Evolutionary conservation across 176 grass and related monocot genomes (phyloP).

Genomic region (Cenchrus americanus): DNA sequence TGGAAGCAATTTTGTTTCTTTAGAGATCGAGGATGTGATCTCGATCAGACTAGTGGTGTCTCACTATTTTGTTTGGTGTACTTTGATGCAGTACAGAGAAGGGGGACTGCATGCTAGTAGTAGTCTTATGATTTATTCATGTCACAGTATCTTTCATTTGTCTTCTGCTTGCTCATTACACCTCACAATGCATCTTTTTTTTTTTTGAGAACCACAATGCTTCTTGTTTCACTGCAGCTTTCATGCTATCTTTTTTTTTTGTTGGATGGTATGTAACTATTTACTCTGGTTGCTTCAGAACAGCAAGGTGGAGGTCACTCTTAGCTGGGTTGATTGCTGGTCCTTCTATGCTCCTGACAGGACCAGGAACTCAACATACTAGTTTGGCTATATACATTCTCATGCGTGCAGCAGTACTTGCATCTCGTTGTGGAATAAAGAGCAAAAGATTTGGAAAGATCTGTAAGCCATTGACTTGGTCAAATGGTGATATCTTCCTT

Average conservation of each 20-base stretch:
- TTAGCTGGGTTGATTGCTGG: slow-evolving; percentile 89
- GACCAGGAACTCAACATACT: slow-evolving; percentile 84
- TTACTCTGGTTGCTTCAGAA: slow-evolving; percentile 70
- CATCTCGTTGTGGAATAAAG: slow-evolving; percentile 95
- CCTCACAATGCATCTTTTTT: not conserved
- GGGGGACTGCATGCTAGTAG: not conserved
- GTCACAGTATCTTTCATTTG: not conserved
- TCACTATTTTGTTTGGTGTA: not conserved
- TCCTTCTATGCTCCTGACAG: slow-evolving; percentile 94
- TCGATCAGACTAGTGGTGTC: not conserved
- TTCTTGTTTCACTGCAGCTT: not conserved
- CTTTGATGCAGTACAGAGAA: slow-evolving; percentile 1
- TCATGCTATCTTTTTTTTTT: not conserved
- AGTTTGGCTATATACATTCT: slow-evolving; percentile 97
- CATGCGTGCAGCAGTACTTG: slow-evolving; percentile 82
- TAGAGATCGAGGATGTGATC: not conserved
- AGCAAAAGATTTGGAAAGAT: slow-evolving; percentile 83
- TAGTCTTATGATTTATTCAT: not conserved
- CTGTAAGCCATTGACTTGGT: slow-evolving; percentile 97
- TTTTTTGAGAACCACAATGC: slow-evolving; percentile 13
- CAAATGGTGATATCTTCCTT: slow-evolving; percentile 93
- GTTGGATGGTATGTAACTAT: slow-evolving; percentile 24
- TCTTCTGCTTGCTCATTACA: not conserved
- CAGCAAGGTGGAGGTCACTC: slow-evolving; percentile 88
- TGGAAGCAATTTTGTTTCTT: not conserved